Conservation (phyloP, 768 basidiomycete genomes). For the Podaxis pistillaris region DNA sequence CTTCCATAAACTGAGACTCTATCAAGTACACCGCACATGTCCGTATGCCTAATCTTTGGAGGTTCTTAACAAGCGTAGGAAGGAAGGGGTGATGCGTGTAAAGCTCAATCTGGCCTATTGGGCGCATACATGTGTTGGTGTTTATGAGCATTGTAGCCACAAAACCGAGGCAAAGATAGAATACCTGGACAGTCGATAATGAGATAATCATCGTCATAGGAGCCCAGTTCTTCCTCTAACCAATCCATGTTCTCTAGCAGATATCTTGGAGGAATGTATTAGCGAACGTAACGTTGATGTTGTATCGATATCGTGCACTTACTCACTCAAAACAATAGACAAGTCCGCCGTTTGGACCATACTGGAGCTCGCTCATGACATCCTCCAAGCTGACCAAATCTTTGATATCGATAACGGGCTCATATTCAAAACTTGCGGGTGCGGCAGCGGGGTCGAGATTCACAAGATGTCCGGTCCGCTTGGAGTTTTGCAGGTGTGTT, state of each 20-base stretch:
- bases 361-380: constrained; percentile 92
- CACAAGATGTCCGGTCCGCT: constrained; percentile 86
- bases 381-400: constrained; percentile 92
- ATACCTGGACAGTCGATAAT: constrained; percentile 89
- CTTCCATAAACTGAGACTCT: constrained; percentile 99
- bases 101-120: constrained; percentile 91
- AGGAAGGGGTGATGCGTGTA: constrained; percentile 99
- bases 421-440: constrained; percentile 84
- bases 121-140: background rate
- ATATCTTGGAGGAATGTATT: constrained; percentile 56
- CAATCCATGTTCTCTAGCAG: constrained; percentile 97
- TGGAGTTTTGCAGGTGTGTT: constrained; percentile 82
- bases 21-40: constrained; percentile 91
- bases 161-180: background rate
- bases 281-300: background rate
- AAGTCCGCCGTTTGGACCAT: constrained; percentile 96
- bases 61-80: constrained; percentile 79
- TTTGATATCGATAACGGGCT: constrained; percentile 90
- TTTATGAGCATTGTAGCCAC: background rate
- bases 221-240: constrained; percentile 94
- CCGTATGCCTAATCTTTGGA: constrained; percentile 76
- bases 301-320: constrained; percentile 33
- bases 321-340: constrained; percentile 99
- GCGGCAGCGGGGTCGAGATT: constrained; percentile 97
- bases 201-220: constrained; percentile 94